A percentile compares a stretch with the other conserved stretches of the same genome.
These are phyloP conservation scores for Bolboschoenoplectus hybrid DNA, from an alignment of 202 grass and related monocot species.

Conservation along the genomic window DNA sequence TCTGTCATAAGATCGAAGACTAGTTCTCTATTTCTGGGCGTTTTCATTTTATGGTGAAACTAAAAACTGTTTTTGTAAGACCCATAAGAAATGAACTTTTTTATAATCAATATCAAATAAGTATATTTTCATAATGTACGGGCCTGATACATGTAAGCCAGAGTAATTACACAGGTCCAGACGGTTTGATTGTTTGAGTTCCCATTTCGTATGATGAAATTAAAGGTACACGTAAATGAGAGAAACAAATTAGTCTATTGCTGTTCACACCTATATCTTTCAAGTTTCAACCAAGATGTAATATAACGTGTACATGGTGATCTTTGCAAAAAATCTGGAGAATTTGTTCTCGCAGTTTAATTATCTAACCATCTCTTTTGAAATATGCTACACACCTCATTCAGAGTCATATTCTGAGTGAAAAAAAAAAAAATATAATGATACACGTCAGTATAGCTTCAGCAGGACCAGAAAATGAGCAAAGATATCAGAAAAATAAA, in stretches of 20 bases:
- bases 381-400: background rate
- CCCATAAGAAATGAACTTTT: no score
- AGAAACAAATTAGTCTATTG: background rate
- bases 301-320: background rate
- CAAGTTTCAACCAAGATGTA: background rate
- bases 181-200: background rate
- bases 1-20: no score
- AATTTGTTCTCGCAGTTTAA: background rate
- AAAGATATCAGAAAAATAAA: background rate
- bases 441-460: background rate
- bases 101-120: no score
- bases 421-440: background rate
- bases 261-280: background rate
- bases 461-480: background rate
- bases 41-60: no score
- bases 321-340: background rate
- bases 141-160: background rate
- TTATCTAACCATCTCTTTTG: background rate
- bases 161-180: background rate
- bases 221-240: background rate
- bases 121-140: no score
- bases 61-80: no score
- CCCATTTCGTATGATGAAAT: background rate
- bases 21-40: no score
- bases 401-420: background rate